Conservation (phyloP, 2,329 filamentous ascomycete genomes). For the Trichoderma atroviride region DNA sequence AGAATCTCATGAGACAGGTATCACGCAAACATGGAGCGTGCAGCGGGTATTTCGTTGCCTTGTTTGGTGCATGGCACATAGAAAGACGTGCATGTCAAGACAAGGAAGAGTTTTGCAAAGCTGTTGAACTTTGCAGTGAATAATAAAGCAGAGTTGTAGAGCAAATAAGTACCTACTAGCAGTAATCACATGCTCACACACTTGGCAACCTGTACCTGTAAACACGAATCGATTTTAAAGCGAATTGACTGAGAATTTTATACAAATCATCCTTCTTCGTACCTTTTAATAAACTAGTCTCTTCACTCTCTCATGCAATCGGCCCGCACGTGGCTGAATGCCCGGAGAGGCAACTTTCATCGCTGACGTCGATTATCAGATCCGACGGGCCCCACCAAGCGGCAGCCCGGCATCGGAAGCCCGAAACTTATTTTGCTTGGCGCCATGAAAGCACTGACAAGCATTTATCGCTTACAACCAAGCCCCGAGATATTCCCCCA, state of each 20-base stretch:
- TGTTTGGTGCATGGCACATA: not conserved
- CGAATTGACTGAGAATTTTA: not conserved
- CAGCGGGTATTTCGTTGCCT: not conserved
- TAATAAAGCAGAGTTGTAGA: too few species aligned
- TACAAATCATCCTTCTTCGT: not conserved
- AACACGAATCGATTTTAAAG: not conserved
- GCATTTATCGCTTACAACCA: not conserved
- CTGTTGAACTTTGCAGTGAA: not conserved
- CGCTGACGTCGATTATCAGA: constrained; percentile 1
- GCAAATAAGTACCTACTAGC: too few species aligned
- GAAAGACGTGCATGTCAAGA: not conserved
- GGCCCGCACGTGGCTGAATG: constrained; percentile 14
- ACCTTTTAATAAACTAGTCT: not conserved
- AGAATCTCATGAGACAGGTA: not conserved
- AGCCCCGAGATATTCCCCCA: not conserved
- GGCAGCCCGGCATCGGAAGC: constrained; percentile 24
- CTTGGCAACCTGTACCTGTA: not conserved
- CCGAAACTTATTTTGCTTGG: not conserved
- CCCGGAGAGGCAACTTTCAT: constrained; percentile 15
- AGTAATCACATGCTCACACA: not conserved
- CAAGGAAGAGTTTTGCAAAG: not conserved
- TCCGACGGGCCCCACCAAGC: constrained; percentile 7
- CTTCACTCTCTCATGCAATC: not conserved
- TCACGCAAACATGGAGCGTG: not conserved
- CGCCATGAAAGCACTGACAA: not conserved